Conservation (phyloP, 345 rosid genomes). For the Sapria himalayana region DNA sequence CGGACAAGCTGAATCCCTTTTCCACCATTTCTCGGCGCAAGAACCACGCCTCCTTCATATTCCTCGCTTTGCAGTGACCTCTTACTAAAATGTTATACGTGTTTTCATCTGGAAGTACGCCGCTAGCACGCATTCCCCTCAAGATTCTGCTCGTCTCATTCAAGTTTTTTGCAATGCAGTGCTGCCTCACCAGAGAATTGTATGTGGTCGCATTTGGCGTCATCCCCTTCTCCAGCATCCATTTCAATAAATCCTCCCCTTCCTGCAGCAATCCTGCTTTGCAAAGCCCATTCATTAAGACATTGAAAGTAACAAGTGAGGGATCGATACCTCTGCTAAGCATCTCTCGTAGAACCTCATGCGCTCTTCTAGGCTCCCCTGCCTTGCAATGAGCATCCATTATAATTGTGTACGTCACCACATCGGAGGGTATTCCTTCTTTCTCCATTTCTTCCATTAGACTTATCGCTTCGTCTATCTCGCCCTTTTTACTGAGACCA, state of each 20-base stretch:
- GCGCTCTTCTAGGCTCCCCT: slow-evolving; percentile 51
- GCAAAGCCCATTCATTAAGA: slow-evolving; percentile 81
- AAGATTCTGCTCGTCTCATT: slow-evolving; percentile 26
- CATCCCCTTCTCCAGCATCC: slow-evolving; percentile 77
- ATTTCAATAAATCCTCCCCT: slow-evolving; percentile 48
- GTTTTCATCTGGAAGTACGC: slow-evolving; percentile 49
- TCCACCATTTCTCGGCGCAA: slow-evolving; percentile 39
- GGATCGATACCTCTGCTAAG: slow-evolving; percentile 55
- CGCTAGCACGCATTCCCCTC: slow-evolving; percentile 35
- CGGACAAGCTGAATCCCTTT: slow-evolving; percentile 40
- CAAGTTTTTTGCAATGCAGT: slow-evolving; percentile 37
- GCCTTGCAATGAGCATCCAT: slow-evolving; percentile 70
- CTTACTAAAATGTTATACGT: slow-evolving; percentile 59
- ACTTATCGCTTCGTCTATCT: slow-evolving; percentile 35
- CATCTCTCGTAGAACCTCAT: slow-evolving; percentile 50
- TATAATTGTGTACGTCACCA: slow-evolving; percentile 54
- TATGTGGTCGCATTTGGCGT: slow-evolving; percentile 59
- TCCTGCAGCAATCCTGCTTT: slow-evolving; percentile 61
- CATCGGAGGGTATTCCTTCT: slow-evolving; percentile 39
- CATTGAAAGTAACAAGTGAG: slow-evolving; percentile 60
- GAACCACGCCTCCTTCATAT: slow-evolving; percentile 95
- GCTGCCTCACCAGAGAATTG: slow-evolving; percentile 67
- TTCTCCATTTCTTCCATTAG: slow-evolving; percentile 57
- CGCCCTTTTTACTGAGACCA: slow-evolving; percentile 73
- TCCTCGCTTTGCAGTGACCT: slow-evolving; percentile 95